Base-by-base conservation (phyloP, 139 green algal genomes). In the Asterochloris erici region DNA sequence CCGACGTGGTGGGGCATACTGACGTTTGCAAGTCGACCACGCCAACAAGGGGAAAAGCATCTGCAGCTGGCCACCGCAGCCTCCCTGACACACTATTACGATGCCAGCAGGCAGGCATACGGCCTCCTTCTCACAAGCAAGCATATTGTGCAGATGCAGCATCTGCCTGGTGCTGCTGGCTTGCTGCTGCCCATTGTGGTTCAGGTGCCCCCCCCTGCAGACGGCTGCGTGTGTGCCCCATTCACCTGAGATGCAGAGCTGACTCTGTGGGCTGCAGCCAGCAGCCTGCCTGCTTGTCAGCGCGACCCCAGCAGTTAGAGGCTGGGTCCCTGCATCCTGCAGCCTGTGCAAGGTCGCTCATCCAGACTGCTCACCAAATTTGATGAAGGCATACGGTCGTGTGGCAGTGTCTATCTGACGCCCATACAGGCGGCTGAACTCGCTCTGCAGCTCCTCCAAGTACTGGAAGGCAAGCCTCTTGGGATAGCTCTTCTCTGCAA, bases 391-490 rank as follows among this genome's bases (percentile, higher is more conserved):
- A 79, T 99, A 99, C 0, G 97, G 97, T 54, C 96, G 87, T 23
- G 90, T 93, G 11, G 96, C 95, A n/a, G 83, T 88, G 9, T 99
- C 96, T 69, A 99, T 93, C 80, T 98, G 91, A 1, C 75, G 68
- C 12, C 92, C 91, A 79, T 98, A 98, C 82, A 98, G 85, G 28
- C 91, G 86, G 24, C 83, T 86, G 85, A 99, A 99, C 86, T 99
- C 97, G 63, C 87, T 92, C 29, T 90, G 87, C 68, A 99, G 91
- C 88, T 99, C 97, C 81, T 99, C 96, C 60, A 99, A 83, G 85
- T 99, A 99, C 90, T 99, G 93, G 83, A 97, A 99, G 10, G 97
- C 97, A 23, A 99, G 91, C 87, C 98, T 99, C 86, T 98, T 98
- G 23, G 96, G 96, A 83, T 98, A 99, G 21, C 84, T 88, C 79